phyloP scores from a whole-genome alignment of 495 filamentous ascomycete species.

The Thozetella sp. region DNA sequence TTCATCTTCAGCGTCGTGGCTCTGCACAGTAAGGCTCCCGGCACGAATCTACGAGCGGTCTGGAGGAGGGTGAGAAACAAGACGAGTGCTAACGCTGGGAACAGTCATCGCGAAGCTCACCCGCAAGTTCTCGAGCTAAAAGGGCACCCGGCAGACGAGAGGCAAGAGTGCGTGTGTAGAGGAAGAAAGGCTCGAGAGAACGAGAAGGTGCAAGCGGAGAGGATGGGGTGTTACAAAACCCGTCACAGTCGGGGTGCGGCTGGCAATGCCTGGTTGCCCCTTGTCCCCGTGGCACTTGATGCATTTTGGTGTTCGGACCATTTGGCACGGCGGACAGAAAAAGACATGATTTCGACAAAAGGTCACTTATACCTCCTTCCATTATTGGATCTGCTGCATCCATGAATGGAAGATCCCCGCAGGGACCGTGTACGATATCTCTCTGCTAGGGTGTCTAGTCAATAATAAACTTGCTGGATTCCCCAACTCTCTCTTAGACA shows the following conservation, averaged over 20 bases:
- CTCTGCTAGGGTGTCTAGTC: background rate
- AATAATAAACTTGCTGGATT: background rate
- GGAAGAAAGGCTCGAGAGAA: background rate
- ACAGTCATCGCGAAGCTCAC: conserved; percentile 96
- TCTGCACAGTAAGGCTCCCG: conserved; percentile 77
- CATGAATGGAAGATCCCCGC: background rate
- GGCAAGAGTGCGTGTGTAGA: background rate
- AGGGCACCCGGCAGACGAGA: background rate
- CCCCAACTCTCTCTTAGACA: background rate
- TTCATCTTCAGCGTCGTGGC: conserved; percentile 99
- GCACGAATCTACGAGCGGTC: background rate
- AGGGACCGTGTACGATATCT: conserved; percentile 1
- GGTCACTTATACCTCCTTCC: conserved; percentile 1
- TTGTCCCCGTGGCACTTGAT: background rate
- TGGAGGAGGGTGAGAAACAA: background rate
- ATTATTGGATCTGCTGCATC: background rate
- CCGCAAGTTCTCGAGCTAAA: conserved; percentile 81
- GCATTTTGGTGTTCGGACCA: conserved; percentile 2
- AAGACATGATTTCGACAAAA: background rate
- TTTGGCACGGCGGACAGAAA: background rate
- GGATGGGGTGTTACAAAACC: background rate
- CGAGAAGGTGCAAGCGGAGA: background rate
- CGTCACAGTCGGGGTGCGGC: background rate
- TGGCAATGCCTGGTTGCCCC: background rate
- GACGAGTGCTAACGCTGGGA: conserved; percentile 10